Base-by-base conservation (phyloP, 768 basidiomycete species). In the Amanita muscaria region DNA sequence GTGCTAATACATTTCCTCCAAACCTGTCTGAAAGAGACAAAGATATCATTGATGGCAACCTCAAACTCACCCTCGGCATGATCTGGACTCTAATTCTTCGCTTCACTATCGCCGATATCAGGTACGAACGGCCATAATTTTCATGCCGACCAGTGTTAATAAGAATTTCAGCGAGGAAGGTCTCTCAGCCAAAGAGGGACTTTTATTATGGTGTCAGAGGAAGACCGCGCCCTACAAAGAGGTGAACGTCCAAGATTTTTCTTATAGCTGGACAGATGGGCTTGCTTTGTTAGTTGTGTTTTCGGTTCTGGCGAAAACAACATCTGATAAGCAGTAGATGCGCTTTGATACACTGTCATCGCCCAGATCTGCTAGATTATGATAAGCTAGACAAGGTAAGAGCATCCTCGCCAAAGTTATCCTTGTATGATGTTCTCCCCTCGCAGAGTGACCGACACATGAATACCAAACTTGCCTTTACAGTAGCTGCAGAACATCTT, bases 21-120 rank as follows among this genome's bases (percentile, higher is more conserved):
- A 16, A 18, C 18, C 7, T 40, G 37, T 29, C 40, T 30, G 25
- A 40, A 40, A 19, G 35, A 40, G 43, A 93, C 19, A 39, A 22
- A 46, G 94, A 98, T 62, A 96, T 98, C 59, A 92, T 99, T 46
- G 96, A 99, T 61, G 93, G 93, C n/a, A 96, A 94, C 61, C 64
- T 93, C 51, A 99, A 98, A 64, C 83, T 99, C 44, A 97, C 94
- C 41, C 77, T 98, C n/a, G 93, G 91, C 24, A 90, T 93, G 93
- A 97, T 99, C 52, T 98, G 96, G 96, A 94, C 90, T 0, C 75
- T 98, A 29, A 92, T 99, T 56, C 74, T 98, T 24, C 84, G 94
- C 10, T 98, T 98, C 63, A 96, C 93, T 4, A 98, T 99, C 51
- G 93, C 96, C 18, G 92, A 93, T 55, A 98, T 99, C 68, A 96